phyloP scores from a whole-genome alignment of 2,329 filamentous ascomycete species.

The Microcera coccophila region DNA sequence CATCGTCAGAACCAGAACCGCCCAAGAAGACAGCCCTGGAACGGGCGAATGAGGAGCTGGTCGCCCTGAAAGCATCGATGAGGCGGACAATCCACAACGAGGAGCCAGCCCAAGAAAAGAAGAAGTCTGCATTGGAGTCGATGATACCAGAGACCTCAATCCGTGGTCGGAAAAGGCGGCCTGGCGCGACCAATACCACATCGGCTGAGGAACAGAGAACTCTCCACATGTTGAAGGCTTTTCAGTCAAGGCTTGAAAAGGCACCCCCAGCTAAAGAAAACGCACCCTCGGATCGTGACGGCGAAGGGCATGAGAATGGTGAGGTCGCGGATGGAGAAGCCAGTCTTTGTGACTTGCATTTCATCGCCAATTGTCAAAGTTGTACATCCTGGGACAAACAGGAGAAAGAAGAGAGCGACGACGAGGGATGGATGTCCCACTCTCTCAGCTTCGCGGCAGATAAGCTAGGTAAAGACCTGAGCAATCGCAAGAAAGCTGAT shows the following conservation, averaged over 20 bases:
- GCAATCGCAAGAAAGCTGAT: slow-evolving; percentile 84
- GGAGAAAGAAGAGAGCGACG: slow-evolving; percentile 56
- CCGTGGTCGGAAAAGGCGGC: slow-evolving; percentile 65
- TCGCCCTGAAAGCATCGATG: slow-evolving; percentile 77
- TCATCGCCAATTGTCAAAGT: slow-evolving; percentile 91
- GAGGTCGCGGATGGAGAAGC: slow-evolving; percentile 59
- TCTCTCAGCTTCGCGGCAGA: slow-evolving; percentile 83
- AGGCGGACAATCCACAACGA: slow-evolving; percentile 56
- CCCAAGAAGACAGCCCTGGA: slow-evolving; percentile 55
- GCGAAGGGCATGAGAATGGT: slow-evolving; percentile 24
- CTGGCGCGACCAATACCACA: slow-evolving; percentile 50
- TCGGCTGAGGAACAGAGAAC: slow-evolving; percentile 59
- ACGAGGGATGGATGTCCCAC: slow-evolving; percentile 81
- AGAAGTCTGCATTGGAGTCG: slow-evolving; percentile 65
- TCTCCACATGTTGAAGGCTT: slow-evolving; percentile 70
- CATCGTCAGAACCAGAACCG: slow-evolving; percentile 26
- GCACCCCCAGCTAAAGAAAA: slow-evolving; percentile 40
- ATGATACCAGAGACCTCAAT: slow-evolving; percentile 72
- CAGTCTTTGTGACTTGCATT: slow-evolving; percentile 85
- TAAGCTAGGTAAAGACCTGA: slow-evolving; percentile 84
- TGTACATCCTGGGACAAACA: slow-evolving; percentile 79
- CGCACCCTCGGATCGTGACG: slow-evolving; percentile 8
- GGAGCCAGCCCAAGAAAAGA: slow-evolving; percentile 50
- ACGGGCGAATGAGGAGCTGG: slow-evolving; percentile 74
- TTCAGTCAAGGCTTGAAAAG: slow-evolving; percentile 70